A percentile compares a stretch with the other conserved stretches of the same genome.
These are phyloP conservation scores for Russula abietina DNA, from an alignment of 768 basidiomycete species.

Conservation along the genomic window DNA sequence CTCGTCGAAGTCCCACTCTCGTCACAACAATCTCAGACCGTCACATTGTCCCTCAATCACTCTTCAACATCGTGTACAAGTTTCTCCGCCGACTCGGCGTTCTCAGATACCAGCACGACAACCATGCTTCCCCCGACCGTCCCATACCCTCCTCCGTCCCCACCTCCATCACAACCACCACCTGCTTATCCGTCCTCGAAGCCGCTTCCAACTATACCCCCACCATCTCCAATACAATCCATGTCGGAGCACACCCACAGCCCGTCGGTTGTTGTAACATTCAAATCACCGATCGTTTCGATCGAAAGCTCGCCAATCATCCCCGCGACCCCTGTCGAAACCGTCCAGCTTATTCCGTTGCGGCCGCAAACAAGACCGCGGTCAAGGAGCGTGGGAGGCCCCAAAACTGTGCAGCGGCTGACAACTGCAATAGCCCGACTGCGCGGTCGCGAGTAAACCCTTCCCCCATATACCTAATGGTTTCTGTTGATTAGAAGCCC, in stretches of 20 bases:
- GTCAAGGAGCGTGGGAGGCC: slow-evolving; percentile 16
- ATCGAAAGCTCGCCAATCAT: background rate
- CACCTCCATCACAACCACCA: slow-evolving; percentile 1
- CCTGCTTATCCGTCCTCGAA: slow-evolving; percentile 9
- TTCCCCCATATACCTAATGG: background rate
- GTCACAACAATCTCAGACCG: background rate
- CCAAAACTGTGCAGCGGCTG: slow-evolving; percentile 5
- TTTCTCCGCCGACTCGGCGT: slow-evolving; percentile 1
- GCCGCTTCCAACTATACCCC: slow-evolving; percentile 12
- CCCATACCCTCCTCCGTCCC: background rate
- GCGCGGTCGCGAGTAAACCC: slow-evolving; percentile 12
- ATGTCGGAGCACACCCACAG: background rate
- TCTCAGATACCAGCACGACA: slow-evolving; percentile 2
- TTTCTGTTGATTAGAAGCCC: background rate
- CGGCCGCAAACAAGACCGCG: slow-evolving; percentile 4
- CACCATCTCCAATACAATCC: background rate
- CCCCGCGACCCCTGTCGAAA: background rate
- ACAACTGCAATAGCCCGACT: slow-evolving; percentile 15
- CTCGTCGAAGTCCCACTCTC: background rate
- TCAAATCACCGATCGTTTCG: background rate
- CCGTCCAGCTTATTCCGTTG: slow-evolving; percentile 7
- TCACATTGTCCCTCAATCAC: background rate
- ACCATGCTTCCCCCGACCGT: background rate
- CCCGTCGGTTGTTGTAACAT: background rate
- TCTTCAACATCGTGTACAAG: background rate